Conservation (phyloP, 768 basidiomycete genomes). For the Kwoniella botswanensis region DNA sequence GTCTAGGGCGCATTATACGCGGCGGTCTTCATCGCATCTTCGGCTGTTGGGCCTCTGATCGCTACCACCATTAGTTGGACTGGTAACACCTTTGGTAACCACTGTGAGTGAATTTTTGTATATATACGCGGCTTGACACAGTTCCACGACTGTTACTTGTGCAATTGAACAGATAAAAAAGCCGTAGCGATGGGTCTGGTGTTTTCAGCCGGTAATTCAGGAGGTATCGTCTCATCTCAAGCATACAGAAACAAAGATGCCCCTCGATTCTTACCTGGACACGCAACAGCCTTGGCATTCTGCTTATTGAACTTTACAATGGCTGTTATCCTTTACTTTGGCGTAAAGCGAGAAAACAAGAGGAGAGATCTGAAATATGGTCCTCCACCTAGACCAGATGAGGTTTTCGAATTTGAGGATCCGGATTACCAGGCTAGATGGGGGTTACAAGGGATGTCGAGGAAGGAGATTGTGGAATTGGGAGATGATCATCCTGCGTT, state of each 20-base stretch:
- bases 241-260: constrained; percentile 54
- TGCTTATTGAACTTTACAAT: constrained; percentile 41
- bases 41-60: constrained; percentile 54
- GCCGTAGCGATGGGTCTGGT: constrained; percentile 55
- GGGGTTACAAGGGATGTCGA: constrained; percentile 50
- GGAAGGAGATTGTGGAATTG: constrained; percentile 51
- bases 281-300: constrained; percentile 57
- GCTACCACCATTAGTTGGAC: constrained; percentile 58
- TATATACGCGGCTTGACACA: no score
- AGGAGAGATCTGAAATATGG: constrained; percentile 58
- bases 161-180: constrained; percentile 14
- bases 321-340: constrained; percentile 51
- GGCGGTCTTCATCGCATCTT: constrained; percentile 55
- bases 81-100: constrained; percentile 52
- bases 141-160: no score
- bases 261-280: constrained; percentile 51
- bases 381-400: constrained; percentile 32
- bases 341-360: constrained; percentile 56
- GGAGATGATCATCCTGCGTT: constrained; percentile 55
- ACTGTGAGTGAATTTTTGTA: constrained; percentile 36
- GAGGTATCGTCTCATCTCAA: constrained; percentile 56
- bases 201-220: constrained; percentile 56
- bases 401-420: constrained; percentile 38
- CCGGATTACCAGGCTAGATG: constrained; percentile 42
- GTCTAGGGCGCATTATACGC: constrained; percentile 52